These are phyloP conservation scores for Gliomastix tumulicola DNA, from an alignment of 2,329 filamentous ascomycete species.

Conservation along the genomic window DNA sequence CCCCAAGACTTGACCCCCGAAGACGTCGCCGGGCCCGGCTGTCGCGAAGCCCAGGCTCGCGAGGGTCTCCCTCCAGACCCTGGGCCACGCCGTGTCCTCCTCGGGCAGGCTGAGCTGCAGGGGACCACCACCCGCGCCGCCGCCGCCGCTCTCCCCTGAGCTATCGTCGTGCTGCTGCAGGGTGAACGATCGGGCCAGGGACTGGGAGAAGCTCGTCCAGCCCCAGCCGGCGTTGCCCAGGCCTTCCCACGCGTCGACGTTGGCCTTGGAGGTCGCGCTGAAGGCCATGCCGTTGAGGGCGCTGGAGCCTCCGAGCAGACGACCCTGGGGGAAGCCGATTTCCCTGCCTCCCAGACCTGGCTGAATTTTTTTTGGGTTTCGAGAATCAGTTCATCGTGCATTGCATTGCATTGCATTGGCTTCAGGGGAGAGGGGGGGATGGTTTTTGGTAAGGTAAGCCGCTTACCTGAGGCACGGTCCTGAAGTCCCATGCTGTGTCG, in stretches of 20 bases:
- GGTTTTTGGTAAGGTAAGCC: no score
- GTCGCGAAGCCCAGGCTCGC: slow-evolving; percentile 8
- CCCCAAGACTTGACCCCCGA: no score
- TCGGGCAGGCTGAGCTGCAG: slow-evolving; percentile 8
- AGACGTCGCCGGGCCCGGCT: no score
- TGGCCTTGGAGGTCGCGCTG: slow-evolving; percentile 7
- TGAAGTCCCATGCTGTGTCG: slow-evolving; percentile 15
- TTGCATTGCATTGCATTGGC: no score
- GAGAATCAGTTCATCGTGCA: no score
- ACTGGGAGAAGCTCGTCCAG: slow-evolving; percentile 11
- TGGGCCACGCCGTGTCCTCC: slow-evolving; percentile 8
- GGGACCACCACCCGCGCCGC: background rate
- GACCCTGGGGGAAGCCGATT: slow-evolving; percentile 12
- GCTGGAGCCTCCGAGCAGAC: slow-evolving; percentile 16
- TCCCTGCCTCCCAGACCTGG: slow-evolving; percentile 7
- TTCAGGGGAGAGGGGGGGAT: no score
- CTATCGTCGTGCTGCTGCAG: background rate
- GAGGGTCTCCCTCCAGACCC: slow-evolving; percentile 11
- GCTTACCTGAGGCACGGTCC: slow-evolving; percentile 15
- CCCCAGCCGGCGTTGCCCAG: slow-evolving; percentile 19
- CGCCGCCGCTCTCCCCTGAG: background rate
- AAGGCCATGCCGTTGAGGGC: slow-evolving; percentile 18
- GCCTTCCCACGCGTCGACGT: slow-evolving; percentile 15
- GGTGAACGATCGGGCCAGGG: slow-evolving; percentile 3
- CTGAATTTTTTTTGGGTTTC: no score